phyloP scores from a whole-genome alignment of 495 filamentous ascomycete genomes.

The Neurospora sp. region DNA sequence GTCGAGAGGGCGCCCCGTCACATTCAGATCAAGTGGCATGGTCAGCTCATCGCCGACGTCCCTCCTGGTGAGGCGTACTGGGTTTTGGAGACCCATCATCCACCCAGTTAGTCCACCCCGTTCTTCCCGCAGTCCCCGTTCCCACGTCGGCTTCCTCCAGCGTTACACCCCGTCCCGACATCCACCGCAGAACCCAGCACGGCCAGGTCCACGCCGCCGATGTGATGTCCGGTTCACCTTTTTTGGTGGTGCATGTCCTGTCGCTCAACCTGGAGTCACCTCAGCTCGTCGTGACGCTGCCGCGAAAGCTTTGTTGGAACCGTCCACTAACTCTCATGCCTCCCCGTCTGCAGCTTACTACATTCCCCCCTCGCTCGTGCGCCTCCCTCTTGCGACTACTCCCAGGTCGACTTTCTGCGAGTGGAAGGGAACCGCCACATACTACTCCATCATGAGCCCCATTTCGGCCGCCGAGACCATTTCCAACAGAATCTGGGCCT shows the following conservation, averaged over 20 bases:
- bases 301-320: not conserved
- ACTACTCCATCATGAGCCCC: slow-evolving; percentile 32
- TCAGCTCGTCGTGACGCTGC: not conserved
- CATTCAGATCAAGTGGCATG: slow-evolving; percentile 44
- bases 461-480: slow-evolving; percentile 26
- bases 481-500: slow-evolving; percentile 44
- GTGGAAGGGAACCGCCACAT: slow-evolving; percentile 47
- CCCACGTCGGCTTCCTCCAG: not conserved
- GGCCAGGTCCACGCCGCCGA: not conserved
- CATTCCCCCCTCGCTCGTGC: slow-evolving; percentile 35
- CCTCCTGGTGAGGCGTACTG: slow-evolving; percentile 44
- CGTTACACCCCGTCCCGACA: not conserved
- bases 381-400: slow-evolving; percentile 33
- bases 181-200: not conserved
- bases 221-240: not conserved
- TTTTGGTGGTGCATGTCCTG: not conserved
- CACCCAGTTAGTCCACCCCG: slow-evolving; percentile 32
- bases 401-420: slow-evolving; percentile 41
- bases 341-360: slow-evolving; percentile 39
- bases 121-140: not conserved
- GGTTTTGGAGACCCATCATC: slow-evolving; percentile 51
- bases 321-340: not conserved
- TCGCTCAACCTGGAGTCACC: not conserved
- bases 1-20: slow-evolving; percentile 39
- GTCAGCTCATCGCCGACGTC: slow-evolving; percentile 39